phyloP scores from a whole-genome alignment of 495 filamentous ascomycete species.

The Amphirosellinia nigrospora region DNA sequence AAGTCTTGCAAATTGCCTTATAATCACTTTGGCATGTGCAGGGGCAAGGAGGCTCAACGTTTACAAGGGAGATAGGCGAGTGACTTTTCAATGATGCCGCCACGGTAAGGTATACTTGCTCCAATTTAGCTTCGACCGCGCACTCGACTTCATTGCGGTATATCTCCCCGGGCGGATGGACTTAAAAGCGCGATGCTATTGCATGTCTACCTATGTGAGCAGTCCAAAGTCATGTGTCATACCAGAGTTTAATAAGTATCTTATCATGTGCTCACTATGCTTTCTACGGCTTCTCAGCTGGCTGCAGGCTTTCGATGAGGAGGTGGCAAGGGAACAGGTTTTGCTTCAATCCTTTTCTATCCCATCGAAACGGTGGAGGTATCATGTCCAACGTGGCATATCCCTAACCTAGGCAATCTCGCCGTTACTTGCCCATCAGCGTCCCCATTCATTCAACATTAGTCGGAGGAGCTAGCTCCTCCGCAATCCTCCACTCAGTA shows the following conservation, averaged over 20 bases:
- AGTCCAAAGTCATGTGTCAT: background rate
- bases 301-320: background rate
- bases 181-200: slow-evolving; percentile 5
- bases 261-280: too few species aligned
- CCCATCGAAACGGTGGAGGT: background rate
- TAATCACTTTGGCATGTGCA: background rate
- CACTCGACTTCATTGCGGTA: background rate
- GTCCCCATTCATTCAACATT: background rate
- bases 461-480: slow-evolving; percentile 4
- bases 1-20: background rate
- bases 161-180: background rate
- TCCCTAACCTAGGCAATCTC: background rate
- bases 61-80: background rate
- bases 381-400: background rate
- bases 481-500: background rate
- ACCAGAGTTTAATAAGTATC: background rate
- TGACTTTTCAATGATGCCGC: slow-evolving; percentile 10
- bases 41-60: background rate
- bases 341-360: background rate
- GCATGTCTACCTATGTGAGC: background rate
- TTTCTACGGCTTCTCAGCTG: background rate
- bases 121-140: background rate
- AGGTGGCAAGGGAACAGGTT: background rate
- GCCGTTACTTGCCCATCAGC: background rate
- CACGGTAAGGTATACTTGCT: background rate